Evolutionary conservation across 169 alveolate genomes (phyloP).

Genomic region (Plasmodium fragile): DNA sequence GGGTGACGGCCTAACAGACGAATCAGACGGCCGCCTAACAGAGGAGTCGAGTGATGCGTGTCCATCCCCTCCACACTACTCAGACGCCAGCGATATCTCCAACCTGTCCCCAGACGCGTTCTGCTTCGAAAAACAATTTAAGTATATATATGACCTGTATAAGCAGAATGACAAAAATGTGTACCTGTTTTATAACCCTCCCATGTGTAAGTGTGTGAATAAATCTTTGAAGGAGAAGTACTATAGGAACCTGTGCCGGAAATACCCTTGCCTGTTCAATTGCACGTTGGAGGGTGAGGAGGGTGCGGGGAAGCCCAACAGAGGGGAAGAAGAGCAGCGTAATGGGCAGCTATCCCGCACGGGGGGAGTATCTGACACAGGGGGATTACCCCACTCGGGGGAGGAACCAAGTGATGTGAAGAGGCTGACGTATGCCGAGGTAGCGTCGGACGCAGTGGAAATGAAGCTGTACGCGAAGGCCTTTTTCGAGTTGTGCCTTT

Average conservation of each 20-base stretch:
- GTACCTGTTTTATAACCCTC: conserved; percentile 68
- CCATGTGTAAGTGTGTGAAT: conserved; percentile 61
- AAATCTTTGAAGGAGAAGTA: conserved; percentile 35
- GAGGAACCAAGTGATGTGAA: neutral
- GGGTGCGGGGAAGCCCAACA: neutral
- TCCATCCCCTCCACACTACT: conserved; percentile 4
- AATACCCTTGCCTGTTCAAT: conserved; percentile 68
- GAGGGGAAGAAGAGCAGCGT: neutral
- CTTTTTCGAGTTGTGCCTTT: conserved; percentile 42
- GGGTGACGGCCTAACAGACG: neutral
- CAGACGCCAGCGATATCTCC: conserved; percentile 57
- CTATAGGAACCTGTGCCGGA: conserved; percentile 12
- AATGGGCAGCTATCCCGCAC: neutral
- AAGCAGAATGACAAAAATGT: conserved; percentile 69
- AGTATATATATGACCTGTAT: conserved; percentile 75
- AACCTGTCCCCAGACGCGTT: conserved; percentile 62
- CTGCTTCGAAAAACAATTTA: conserved; percentile 72
- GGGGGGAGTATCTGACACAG: neutral
- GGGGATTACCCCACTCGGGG: neutral
- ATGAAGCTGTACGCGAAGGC: conserved; percentile 73
- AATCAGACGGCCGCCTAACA: neutral
- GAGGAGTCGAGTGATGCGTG: neutral
- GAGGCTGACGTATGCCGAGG: conserved; percentile 21
- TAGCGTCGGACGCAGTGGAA: conserved; percentile 67
- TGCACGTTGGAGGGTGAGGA: conserved; percentile 20